Evolutionary conservation across 169 alveolate species (phyloP).

Genomic region (Miamiensis avidus): DNA sequence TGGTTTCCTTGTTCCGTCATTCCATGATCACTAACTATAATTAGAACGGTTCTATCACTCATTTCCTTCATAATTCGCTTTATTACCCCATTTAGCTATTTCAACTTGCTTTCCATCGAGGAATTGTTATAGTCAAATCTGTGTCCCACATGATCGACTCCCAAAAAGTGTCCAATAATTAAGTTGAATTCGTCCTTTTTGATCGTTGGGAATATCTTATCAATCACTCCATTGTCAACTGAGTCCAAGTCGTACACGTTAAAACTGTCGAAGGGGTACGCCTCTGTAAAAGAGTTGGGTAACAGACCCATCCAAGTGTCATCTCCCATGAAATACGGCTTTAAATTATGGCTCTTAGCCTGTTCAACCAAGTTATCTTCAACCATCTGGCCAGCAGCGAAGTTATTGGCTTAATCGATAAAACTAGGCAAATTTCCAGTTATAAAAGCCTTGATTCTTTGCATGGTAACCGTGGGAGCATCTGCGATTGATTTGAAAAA

Average conservation of each 20-base stretch:
- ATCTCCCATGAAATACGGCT: slow-evolving; percentile 77
- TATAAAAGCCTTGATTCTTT: slow-evolving; percentile 67
- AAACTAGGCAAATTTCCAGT: slow-evolving; percentile 78
- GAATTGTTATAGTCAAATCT: slow-evolving; percentile 50
- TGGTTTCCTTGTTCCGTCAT: slow-evolving; percentile 86
- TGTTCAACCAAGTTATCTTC: slow-evolving; percentile 76
- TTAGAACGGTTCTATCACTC: slow-evolving; percentile 60
- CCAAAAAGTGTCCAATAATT: slow-evolving; percentile 71
- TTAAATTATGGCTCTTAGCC: slow-evolving; percentile 37
- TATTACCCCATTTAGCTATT: slow-evolving; percentile 44
- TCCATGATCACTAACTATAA: slow-evolving; percentile 85
- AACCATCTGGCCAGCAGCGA: slow-evolving; percentile 43
- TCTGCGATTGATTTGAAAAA: slow-evolving; percentile 60
- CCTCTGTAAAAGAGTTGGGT: slow-evolving; percentile 57
- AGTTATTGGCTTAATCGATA: slow-evolving; percentile 67
- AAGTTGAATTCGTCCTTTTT: slow-evolving; percentile 45
- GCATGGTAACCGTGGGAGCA: slow-evolving; percentile 81
- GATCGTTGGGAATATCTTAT: slow-evolving; percentile 42
- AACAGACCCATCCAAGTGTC: slow-evolving; percentile 74
- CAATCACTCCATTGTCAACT: slow-evolving; percentile 62
- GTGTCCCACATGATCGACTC: slow-evolving; percentile 88
- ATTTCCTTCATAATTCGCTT: slow-evolving; percentile 35
- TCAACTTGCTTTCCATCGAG: slow-evolving; percentile 52
- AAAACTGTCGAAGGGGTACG: slow-evolving; percentile 62
- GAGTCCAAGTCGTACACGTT: slow-evolving; percentile 76